These are phyloP conservation scores for Coniochaeta prunicola DNA, from an alignment of 2,329 filamentous ascomycete species.

Conservation along the genomic window DNA sequence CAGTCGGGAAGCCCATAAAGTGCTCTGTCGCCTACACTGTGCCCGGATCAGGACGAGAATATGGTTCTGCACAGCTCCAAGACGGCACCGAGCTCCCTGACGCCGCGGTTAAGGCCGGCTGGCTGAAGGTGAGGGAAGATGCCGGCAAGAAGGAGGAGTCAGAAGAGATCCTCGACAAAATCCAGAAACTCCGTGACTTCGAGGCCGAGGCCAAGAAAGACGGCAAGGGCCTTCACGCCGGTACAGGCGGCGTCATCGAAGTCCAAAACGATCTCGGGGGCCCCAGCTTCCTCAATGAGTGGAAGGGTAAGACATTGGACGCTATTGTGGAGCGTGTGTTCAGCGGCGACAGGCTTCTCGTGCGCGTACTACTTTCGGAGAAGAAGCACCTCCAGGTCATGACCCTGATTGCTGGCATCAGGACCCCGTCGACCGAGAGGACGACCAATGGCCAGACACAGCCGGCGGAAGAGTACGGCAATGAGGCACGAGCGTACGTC, in stretches of 20 bases:
- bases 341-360: constrained; percentile 81
- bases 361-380: constrained; percentile 72
- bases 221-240: constrained; percentile 74
- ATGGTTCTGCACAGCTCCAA: constrained; percentile 71
- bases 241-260: constrained; percentile 59
- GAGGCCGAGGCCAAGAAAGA: constrained; percentile 74
- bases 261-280: constrained; percentile 76
- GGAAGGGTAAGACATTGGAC: constrained; percentile 80
- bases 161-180: constrained; percentile 61
- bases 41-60: constrained; percentile 78
- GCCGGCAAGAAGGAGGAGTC: constrained; percentile 86
- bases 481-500: constrained; percentile 82
- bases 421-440: constrained; percentile 83
- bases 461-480: constrained; percentile 80
- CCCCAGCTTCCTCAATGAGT: constrained; percentile 70
- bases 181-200: constrained; percentile 71
- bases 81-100: constrained; percentile 76
- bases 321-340: constrained; percentile 86
- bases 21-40: constrained; percentile 85
- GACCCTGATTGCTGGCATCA: constrained; percentile 81
- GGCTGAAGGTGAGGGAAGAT: constrained; percentile 90
- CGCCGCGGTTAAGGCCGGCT: constrained; percentile 77
- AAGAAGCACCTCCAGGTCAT: constrained; percentile 85
- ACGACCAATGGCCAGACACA: constrained; percentile 75
- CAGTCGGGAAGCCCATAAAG: constrained; percentile 80